Base-by-base conservation (phyloP, 2,329 filamentous ascomycete genomes). In the Aspergillus piperis region DNA sequence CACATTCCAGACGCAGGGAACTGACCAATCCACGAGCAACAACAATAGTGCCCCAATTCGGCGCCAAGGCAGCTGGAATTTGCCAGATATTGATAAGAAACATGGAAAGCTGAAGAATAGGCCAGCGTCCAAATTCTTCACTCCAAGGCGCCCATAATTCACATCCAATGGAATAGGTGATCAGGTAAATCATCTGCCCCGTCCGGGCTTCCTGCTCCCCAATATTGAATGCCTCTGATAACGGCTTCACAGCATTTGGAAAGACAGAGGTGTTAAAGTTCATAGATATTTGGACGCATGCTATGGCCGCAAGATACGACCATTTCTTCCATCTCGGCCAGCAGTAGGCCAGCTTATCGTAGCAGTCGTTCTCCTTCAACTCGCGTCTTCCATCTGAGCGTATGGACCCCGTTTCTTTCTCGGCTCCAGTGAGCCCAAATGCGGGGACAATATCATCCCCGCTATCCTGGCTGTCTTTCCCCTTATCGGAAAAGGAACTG, bases 101-200 rank as follows among this genome's bases (percentile, higher is more conserved):
- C 62, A 92, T 79, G 13, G 86, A 89, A 39, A 84, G 77, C 80
- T 92, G 90, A 51, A 92, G 82, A 51, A 92, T 83, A 1, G 87
- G 87, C 81, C 86, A 89, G 50, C 90, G 84, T 15, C 90, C 90
- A 50, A 92, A 82, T 70, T 94, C 90, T 74, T 94, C 90, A 32
- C 85, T 89, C 89, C 90, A 93, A 0, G 90, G 90, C 0, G 90
- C 90, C 90, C 90, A 93, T 0, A 92, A 81, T 74, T 93, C 90
- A 71, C 90, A 93, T 10, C 90, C 90, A 70, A 94, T 91, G 32
- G 90, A 90, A 71, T 94, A 93, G 2, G 86, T 77, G 54, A 93
- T 82, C 21, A 93, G 77, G 76, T 92, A 94, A 65, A 90, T 84
- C 75, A 89, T 87, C 63, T 90, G 89, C 64, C 89, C 90, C 39